Conservation (phyloP, 1,284 basidiomycete species). For the Pseudozyma thailandica region DNA sequence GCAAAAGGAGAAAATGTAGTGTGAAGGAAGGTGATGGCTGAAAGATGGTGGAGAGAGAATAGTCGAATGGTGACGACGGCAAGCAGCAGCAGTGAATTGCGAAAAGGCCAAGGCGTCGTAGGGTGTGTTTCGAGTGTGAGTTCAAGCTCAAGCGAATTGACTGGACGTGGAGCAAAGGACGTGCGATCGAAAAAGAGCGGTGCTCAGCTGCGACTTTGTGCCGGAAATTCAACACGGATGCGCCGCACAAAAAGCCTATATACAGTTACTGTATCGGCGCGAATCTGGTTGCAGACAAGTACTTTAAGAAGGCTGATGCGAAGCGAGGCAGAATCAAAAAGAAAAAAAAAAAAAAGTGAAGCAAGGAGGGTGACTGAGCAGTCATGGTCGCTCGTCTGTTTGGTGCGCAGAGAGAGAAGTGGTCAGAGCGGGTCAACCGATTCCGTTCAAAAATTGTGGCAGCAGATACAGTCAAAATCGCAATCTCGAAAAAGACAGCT, state of each 20-base stretch:
- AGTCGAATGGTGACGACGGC: conserved; percentile 10
- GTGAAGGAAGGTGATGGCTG: conserved; percentile 1
- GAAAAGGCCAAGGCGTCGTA: conserved; percentile 4
- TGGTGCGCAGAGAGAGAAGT: conserved; percentile 13
- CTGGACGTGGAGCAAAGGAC: background rate
- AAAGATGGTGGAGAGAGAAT: background rate
- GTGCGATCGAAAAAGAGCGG: conserved; percentile 12
- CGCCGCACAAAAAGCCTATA: too few species aligned
- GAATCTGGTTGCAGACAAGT: background rate
- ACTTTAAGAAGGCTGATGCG: background rate
- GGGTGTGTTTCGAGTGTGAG: too few species aligned
- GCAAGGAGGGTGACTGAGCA: conserved; percentile 14
- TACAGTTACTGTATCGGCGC: too few species aligned
- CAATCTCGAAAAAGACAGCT: background rate
- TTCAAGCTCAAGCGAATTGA: background rate
- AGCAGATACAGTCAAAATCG: background rate
- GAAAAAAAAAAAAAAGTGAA: too few species aligned
- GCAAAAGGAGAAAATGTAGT: background rate
- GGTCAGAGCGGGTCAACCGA: conserved; percentile 15
- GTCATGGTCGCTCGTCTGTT: conserved; percentile 5
- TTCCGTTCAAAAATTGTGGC: background rate
- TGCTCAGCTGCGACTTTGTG: background rate
- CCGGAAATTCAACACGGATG: too few species aligned
- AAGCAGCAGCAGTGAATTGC: background rate
- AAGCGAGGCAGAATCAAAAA: too few species aligned